Evolutionary conservation across 805 yeast species (phyloP).

Genomic region (Wickerhamiella parazyma): DNA sequence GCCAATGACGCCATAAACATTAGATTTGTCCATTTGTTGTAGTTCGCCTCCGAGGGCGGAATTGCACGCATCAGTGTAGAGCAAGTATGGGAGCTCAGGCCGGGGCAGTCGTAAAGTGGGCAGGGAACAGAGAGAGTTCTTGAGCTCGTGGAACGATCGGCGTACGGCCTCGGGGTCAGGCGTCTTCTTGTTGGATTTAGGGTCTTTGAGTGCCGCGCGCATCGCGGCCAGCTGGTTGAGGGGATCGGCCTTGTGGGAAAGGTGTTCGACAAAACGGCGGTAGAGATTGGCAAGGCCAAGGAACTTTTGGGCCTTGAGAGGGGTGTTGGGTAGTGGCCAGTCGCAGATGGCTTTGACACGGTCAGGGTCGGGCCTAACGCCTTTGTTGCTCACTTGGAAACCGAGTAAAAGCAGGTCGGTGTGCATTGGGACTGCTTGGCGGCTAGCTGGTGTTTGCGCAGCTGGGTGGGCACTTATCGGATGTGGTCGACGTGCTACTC

Average conservation of each 20-base stretch:
- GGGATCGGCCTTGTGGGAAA: background rate
- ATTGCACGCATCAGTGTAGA: background rate
- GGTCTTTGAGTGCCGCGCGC: too few species aligned
- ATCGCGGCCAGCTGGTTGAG: background rate
- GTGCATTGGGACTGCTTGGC: background rate
- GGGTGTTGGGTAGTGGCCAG: background rate
- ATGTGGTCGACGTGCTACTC: background rate
- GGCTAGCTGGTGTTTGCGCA: background rate
- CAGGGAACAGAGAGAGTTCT: background rate
- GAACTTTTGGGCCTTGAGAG: background rate
- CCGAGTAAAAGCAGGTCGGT: background rate
- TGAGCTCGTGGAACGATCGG: background rate
- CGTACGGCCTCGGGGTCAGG: too few species aligned
- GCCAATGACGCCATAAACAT: background rate
- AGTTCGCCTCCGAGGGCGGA: background rate
- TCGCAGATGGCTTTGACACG: background rate
- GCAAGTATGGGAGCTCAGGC: background rate
- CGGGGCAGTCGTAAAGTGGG: background rate
- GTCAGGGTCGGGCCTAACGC: background rate
- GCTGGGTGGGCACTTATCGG: background rate
- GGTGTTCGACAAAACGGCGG: background rate
- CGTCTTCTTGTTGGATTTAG: too few species aligned
- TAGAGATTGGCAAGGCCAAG: conserved; percentile 2
- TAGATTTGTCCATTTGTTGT: background rate
- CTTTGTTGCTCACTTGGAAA: background rate